Percentiles rank a stretch among this genome's conserved stretches.
Evolutionary conservation across 306 rosid species (phyloP).

Genomic region (Notholithocarpus densiflorus): DNA sequence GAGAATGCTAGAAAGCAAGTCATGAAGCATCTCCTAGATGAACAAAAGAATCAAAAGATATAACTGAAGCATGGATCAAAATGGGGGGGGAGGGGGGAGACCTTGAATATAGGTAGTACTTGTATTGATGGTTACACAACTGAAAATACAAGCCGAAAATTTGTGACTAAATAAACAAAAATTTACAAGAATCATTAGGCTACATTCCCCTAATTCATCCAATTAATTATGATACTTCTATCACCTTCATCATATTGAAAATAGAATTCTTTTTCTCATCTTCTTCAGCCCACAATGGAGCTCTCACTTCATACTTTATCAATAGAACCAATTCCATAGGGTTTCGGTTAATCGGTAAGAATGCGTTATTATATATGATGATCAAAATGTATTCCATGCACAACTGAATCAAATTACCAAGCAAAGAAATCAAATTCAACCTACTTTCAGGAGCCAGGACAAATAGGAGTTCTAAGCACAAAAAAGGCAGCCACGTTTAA

Average conservation of each 20-base stretch:
- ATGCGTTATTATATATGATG: not conserved
- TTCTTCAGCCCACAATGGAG: not conserved
- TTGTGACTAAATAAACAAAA: not conserved
- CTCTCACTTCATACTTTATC: not conserved
- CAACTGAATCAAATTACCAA: not conserved
- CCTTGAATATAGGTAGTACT: not conserved
- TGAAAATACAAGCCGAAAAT: not conserved
- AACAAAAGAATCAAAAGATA: slow-evolving; percentile 33
- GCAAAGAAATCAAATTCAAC: too few relatives aligned
- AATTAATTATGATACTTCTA: not conserved
- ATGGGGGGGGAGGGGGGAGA: too few relatives aligned
- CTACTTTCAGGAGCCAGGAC: not conserved
- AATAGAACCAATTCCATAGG: not conserved
- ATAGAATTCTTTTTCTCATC: not conserved
- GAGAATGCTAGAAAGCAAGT: slow-evolving; percentile 80
- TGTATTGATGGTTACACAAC: not conserved
- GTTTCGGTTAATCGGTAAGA: not conserved
- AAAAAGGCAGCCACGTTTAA: not conserved
- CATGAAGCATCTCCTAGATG: slow-evolving; percentile 77
- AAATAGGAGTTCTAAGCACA: not conserved
- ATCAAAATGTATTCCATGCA: not conserved
- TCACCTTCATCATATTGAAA: not conserved
- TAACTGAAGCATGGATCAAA: slow-evolving; percentile 1
- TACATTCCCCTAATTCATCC: not conserved
- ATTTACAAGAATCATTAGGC: not conserved